These are phyloP conservation scores for Teunomyces barrocoloradensis DNA, from an alignment of 805 yeast genomes.

Conservation along the genomic window DNA sequence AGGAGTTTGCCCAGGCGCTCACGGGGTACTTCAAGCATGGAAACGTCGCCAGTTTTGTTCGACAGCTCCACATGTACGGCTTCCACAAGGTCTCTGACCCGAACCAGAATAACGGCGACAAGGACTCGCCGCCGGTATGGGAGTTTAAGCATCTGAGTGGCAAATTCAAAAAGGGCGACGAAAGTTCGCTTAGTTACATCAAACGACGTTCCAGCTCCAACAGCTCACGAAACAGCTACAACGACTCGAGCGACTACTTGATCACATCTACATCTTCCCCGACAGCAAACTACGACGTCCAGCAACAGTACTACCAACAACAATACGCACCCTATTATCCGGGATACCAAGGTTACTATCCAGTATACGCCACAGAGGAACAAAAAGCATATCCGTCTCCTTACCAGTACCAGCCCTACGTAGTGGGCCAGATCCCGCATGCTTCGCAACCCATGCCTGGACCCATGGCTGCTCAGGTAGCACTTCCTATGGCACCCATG, in stretches of 20 bases:
- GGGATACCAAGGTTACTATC: constrained; percentile 1
- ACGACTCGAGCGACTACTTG: constrained; percentile 6
- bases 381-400: background rate
- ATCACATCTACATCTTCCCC: constrained; percentile 7
- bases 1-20: constrained; percentile 58
- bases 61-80: constrained; percentile 95
- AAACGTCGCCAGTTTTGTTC: constrained; percentile 87
- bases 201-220: constrained; percentile 48
- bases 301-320: constrained; percentile 3
- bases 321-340: constrained; percentile 7
- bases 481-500: background rate
- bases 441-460: background rate
- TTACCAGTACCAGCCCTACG: background rate
- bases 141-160: constrained; percentile 56
- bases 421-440: background rate
- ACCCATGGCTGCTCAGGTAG: background rate
- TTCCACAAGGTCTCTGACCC: constrained; percentile 76
- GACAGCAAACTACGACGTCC: constrained; percentile 6
- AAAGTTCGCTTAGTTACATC: constrained; percentile 42
- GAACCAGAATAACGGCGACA: constrained; percentile 11
- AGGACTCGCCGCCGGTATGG: constrained; percentile 42
- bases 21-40: constrained; percentile 90
- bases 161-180: constrained; percentile 48
- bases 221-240: constrained; percentile 15
- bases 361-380: background rate